Base-by-base conservation (phyloP, 352 stramenopile species). In the Globisporangium orthogonon region DNA sequence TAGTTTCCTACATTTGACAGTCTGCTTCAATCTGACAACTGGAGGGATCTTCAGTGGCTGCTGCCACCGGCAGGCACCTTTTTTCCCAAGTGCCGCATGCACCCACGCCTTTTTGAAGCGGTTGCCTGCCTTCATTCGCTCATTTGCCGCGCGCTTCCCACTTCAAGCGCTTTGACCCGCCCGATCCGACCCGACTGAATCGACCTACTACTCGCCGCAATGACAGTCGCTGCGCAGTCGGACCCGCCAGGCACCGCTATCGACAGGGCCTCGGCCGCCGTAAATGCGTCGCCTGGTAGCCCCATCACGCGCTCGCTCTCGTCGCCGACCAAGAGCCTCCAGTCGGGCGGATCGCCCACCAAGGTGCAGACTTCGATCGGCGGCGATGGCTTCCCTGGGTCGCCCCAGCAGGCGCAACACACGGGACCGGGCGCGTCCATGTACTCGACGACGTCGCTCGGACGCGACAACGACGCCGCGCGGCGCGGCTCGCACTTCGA, bases 401-500 rank as follows among this genome's bases (percentile, higher is more conserved):
- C 37, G 28, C 41, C 48, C 33, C n/a, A 47, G 33, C 18, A 30
- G n/a, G 4, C 11, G 47, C 47, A 52, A 11, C 5, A 6, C 0
- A 15, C n/a, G 44, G 51, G 33, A 23, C 46, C 54, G 13, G 37
- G 37, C 37, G 37, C 37, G 11, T 43, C 43, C 7, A 48, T 48
- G 43, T 28, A 23, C 43, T 61, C 55, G 37, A 40, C 48, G 39
- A 54, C 45, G 39, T 55, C 55, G 35, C 33, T 39, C 9, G 55
- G 56, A 0, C 49, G 41, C 13, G 56, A 62, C n/a, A 52, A 31
- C 9, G 58, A 63, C 35, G 49, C 57, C 39, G 40, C 51, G 51
- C 48, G 37, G 2, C 69, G 40, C 18, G 56, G 63, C 28, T 48
- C 52, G 23, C 70, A 60, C 43, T 82, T 71, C 39, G 62, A 69